Evolutionary conservation across 352 stramenopile genomes (phyloP).

Genomic region (Phytophthora aleatoria): DNA sequence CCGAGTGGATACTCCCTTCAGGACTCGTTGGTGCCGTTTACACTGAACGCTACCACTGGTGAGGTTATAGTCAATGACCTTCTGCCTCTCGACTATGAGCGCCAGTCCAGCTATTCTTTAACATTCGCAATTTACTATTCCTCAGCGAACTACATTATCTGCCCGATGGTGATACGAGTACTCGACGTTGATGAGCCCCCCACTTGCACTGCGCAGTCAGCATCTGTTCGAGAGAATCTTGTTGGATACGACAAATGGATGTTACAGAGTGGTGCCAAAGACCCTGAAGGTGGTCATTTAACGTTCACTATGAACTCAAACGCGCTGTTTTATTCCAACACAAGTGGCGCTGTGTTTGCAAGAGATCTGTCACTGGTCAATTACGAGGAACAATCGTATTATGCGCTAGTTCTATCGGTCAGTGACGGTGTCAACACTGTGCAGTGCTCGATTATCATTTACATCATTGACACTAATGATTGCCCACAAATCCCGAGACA

Average conservation of each 20-base stretch:
- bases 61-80: slow-evolving; percentile 35
- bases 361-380: slow-evolving; percentile 22
- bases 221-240: slow-evolving; percentile 41
- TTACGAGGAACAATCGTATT: slow-evolving; percentile 23
- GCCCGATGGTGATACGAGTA: slow-evolving; percentile 38
- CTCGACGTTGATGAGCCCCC: slow-evolving; percentile 60
- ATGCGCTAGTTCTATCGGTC: slow-evolving; percentile 14
- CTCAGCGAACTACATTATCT: slow-evolving; percentile 41
- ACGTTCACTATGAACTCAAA: slow-evolving; percentile 16
- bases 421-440: slow-evolving; percentile 33
- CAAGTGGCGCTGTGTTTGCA: slow-evolving; percentile 26
- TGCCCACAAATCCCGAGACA: slow-evolving; percentile 43
- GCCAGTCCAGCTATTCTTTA: slow-evolving; percentile 30
- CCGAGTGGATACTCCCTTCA: slow-evolving; percentile 10
- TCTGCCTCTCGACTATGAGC: slow-evolving; percentile 49
- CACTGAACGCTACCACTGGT: slow-evolving; percentile 41
- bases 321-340: slow-evolving; percentile 22
- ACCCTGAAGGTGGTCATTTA: slow-evolving; percentile 22
- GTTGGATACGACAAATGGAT: slow-evolving; percentile 24
- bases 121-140: slow-evolving; percentile 46
- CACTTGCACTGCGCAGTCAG: slow-evolving; percentile 26
- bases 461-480: slow-evolving; percentile 55
- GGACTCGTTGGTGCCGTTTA: slow-evolving; percentile 33
- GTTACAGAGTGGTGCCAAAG: slow-evolving; percentile 17
- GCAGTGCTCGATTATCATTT: slow-evolving; percentile 33